These are phyloP conservation scores for Hypoxylon rickii DNA, from an alignment of 495 filamentous ascomycete genomes.

Conservation along the genomic window DNA sequence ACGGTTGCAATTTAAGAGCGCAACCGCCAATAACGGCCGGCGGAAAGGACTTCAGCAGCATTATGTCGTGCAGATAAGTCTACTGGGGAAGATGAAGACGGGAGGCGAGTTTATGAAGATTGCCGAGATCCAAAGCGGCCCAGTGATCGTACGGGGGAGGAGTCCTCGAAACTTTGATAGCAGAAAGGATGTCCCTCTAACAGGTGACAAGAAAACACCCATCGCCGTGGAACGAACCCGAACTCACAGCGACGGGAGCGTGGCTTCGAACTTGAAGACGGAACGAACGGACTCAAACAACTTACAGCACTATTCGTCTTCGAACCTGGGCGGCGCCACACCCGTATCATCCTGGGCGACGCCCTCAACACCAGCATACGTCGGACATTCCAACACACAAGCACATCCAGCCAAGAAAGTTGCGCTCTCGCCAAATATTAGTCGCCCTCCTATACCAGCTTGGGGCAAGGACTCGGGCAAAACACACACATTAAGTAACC, in stretches of 20 bases:
- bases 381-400: constrained; percentile 25
- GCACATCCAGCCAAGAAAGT: constrained; percentile 43
- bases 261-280: constrained; percentile 37
- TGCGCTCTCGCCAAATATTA: constrained; percentile 42
- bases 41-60: constrained; percentile 73
- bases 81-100: constrained; percentile 63
- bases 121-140: constrained; percentile 65
- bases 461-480: constrained; percentile 39
- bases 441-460: constrained; percentile 41
- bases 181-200: constrained; percentile 67
- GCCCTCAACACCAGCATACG: constrained; percentile 21
- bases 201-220: constrained; percentile 47
- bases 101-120: constrained; percentile 62
- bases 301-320: constrained; percentile 39
- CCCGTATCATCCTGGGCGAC: constrained; percentile 24
- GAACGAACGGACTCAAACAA: constrained; percentile 42
- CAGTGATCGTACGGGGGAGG: constrained; percentile 70
- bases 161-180: constrained; percentile 73
- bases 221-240: constrained; percentile 31
- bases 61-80: constrained; percentile 67
- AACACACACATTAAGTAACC: constrained; percentile 19
- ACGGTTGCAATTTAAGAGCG: constrained; percentile 87
- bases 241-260: constrained; percentile 37
- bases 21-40: constrained; percentile 83
- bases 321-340: constrained; percentile 36